phyloP scores from a whole-genome alignment of 768 basidiomycete genomes.

The Amylocystis lapponica region DNA sequence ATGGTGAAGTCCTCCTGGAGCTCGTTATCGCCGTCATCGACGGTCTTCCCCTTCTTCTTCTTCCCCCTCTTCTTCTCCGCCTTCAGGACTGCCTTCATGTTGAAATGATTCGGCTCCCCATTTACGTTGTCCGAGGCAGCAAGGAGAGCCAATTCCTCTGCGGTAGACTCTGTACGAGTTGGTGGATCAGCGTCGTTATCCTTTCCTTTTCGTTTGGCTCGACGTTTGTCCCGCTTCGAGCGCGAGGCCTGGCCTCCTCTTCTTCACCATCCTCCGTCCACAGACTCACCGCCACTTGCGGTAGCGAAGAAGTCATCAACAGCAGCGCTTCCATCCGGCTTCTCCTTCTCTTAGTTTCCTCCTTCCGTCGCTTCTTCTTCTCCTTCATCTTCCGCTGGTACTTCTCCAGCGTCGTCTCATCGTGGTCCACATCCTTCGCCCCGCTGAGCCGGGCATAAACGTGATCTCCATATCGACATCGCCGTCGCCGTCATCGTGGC shows the following conservation, averaged over 20 bases:
- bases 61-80: slow-evolving; percentile 49
- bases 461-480: slow-evolving; percentile 93
- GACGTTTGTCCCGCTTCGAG: no score
- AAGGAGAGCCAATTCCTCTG: slow-evolving; percentile 63
- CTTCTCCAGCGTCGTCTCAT: slow-evolving; percentile 86
- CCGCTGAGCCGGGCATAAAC: slow-evolving; percentile 78
- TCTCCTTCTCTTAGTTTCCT: slow-evolving; percentile 51
- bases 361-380: slow-evolving; percentile 78
- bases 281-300: slow-evolving; percentile 32
- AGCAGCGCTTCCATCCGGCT: slow-evolving; percentile 12
- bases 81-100: slow-evolving; percentile 83
- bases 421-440: slow-evolving; percentile 38
- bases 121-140: slow-evolving; percentile 48
- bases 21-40: slow-evolving; percentile 54
- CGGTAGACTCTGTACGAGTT: no score
- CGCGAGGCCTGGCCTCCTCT: no score
- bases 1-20: slow-evolving; percentile 78
- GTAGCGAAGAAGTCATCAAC: slow-evolving; percentile 79
- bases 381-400: slow-evolving; percentile 90
- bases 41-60: slow-evolving; percentile 38
- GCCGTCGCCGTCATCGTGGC: slow-evolving; percentile 32
- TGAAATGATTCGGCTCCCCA: slow-evolving; percentile 72
- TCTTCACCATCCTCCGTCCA: no score
- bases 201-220: no score
- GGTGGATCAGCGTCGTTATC: no score